Evolutionary conservation across 1,284 basidiomycete genomes (phyloP).

Genomic region (Coriolopsis trogii): DNA sequence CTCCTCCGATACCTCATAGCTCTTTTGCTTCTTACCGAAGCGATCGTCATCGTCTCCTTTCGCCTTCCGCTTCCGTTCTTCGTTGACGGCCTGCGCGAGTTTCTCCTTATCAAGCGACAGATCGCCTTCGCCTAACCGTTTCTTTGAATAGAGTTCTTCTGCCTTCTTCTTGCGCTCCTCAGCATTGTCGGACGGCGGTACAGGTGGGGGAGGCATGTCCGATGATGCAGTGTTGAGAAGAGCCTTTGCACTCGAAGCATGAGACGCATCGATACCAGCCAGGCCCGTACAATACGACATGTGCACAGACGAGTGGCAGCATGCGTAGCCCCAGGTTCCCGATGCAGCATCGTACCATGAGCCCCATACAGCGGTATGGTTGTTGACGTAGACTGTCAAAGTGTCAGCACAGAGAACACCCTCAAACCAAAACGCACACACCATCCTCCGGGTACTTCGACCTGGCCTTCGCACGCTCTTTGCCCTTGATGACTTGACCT

Average conservation of each 20-base stretch:
- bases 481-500: slow-evolving; percentile 92
- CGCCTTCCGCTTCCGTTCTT: slow-evolving; percentile 82
- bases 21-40: slow-evolving; percentile 55
- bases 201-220: slow-evolving; percentile 22
- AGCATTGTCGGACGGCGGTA: slow-evolving; percentile 29
- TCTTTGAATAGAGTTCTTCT: slow-evolving; percentile 67
- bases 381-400: slow-evolving; percentile 80
- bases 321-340: slow-evolving; percentile 90
- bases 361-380: slow-evolving; percentile 95
- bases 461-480: slow-evolving; percentile 79
- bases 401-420: not conserved
- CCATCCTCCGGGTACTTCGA: slow-evolving; percentile 97
- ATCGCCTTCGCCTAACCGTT: slow-evolving; percentile 76
- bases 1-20: slow-evolving; percentile 87
- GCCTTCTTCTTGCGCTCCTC: slow-evolving; percentile 47
- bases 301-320: slow-evolving; percentile 89
- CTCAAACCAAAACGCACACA: slow-evolving; percentile 41
- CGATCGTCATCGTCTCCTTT: slow-evolving; percentile 57
- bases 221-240: slow-evolving; percentile 50
- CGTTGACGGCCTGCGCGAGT: slow-evolving; percentile 69
- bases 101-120: slow-evolving; percentile 70
- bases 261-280: slow-evolving; percentile 82
- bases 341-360: slow-evolving; percentile 85
- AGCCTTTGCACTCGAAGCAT: slow-evolving; percentile 70
- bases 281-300: slow-evolving; percentile 93